A percentile compares a stretch with the other conserved stretches of the same genome.
Conservation (phyloP, 306 rosid genomes). For the Erythrophleum fordii region DNA sequence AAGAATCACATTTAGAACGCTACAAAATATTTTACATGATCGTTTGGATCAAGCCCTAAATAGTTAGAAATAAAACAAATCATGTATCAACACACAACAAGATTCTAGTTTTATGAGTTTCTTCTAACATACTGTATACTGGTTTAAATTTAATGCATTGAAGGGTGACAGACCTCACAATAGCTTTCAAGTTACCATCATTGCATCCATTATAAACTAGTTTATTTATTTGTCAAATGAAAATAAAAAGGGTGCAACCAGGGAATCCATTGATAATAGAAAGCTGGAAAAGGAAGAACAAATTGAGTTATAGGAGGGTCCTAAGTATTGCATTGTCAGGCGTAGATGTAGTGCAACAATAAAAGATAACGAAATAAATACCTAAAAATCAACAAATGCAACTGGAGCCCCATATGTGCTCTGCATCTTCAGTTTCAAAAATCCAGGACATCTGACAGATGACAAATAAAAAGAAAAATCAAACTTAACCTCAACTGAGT, state of each 20-base stretch:
- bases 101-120: not conserved
- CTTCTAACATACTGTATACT: not conserved
- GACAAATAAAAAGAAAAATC: slow-evolving; percentile 1
- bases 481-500: not conserved
- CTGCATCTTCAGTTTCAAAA: slow-evolving; percentile 91
- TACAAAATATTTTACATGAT: not conserved
- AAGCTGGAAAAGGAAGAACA: slow-evolving; percentile 24
- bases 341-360: slow-evolving; percentile 5
- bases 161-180: not conserved
- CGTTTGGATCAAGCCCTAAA: slow-evolving; percentile 16
- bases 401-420: slow-evolving; percentile 94
- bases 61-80: not conserved
- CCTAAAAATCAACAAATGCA: slow-evolving; percentile 97
- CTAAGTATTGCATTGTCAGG: slow-evolving; percentile 9
- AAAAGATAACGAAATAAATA: slow-evolving; percentile 30
- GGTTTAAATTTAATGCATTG: not conserved
- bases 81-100: slow-evolving; percentile 6
- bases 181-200: slow-evolving; percentile 18
- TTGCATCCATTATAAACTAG: slow-evolving; percentile 5
- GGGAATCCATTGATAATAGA: slow-evolving; percentile 9
- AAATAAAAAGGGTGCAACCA: not conserved
- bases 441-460: slow-evolving; percentile 78
- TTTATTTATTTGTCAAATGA: not conserved
- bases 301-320: slow-evolving; percentile 1
- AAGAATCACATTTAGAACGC: too few species aligned